phyloP scores from a whole-genome alignment of 345 rosid species.

The Balakata baccata region DNA sequence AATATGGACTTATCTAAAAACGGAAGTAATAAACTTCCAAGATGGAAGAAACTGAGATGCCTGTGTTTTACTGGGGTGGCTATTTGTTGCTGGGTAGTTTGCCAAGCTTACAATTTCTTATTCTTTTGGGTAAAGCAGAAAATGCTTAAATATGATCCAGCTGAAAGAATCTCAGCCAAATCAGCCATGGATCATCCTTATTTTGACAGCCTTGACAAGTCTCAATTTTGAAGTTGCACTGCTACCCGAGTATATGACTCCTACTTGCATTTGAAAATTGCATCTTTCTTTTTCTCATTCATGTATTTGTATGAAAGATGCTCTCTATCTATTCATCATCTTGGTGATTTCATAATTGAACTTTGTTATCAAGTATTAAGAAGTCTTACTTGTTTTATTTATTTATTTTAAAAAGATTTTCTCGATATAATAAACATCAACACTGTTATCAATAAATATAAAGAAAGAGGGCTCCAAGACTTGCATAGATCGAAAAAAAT shows the following conservation, averaged over 20 bases:
- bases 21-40: no score
- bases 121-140: slow-evolving; percentile 50
- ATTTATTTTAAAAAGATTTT: no score
- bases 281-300: slow-evolving; percentile 1
- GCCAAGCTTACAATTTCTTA: background rate
- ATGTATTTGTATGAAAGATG: background rate
- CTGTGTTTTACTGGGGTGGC: background rate
- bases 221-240: slow-evolving; percentile 59
- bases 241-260: background rate
- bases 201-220: slow-evolving; percentile 85
- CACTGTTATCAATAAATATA: no score
- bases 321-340: slow-evolving; percentile 46
- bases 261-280: background rate
- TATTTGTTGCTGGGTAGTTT: background rate
- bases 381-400: no score
- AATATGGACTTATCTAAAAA: background rate
- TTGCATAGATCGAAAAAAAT: no score
- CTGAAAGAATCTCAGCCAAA: slow-evolving; percentile 84
- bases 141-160: slow-evolving; percentile 79
- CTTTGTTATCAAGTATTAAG: no score
- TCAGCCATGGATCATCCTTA: slow-evolving; percentile 86
- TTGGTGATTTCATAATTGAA: slow-evolving; percentile 42
- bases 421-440: no score
- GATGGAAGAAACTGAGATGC: background rate
- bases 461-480: no score